Percentiles rank a stretch among this genome's conserved stretches.
These are phyloP conservation scores for Amylostereum areolatum DNA, from an alignment of 1,284 basidiomycete species.

Conservation along the genomic window DNA sequence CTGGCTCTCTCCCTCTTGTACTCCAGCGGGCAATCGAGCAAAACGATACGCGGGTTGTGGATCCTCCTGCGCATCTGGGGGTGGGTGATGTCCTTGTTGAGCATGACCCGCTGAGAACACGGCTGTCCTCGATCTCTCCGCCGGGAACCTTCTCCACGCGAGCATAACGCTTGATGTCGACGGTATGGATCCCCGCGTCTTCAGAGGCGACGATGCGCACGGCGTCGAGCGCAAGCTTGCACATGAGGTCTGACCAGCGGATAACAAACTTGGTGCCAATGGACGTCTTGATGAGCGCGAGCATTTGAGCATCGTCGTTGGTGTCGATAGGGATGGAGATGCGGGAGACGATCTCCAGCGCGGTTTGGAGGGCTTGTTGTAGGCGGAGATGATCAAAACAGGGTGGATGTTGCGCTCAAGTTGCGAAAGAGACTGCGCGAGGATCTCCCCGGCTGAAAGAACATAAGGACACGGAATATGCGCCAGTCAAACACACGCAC, in stretches of 20 bases:
- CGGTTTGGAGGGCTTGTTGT: slow-evolving; percentile 94
- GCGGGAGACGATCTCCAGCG: slow-evolving; percentile 80
- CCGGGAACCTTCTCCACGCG: slow-evolving; percentile 97
- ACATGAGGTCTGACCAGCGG: slow-evolving; percentile 98
- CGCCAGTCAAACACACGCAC: slow-evolving; percentile 35
- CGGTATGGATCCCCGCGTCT: slow-evolving; percentile 69
- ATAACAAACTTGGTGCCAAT: slow-evolving; percentile 99
- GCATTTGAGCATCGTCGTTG: slow-evolving; percentile 86
- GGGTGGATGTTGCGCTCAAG: slow-evolving; percentile 97
- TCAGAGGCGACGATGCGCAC: slow-evolving; percentile 79
- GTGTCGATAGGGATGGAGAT: slow-evolving; percentile 92
- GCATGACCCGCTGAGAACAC: slow-evolving; percentile 87
- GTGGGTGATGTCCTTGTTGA: slow-evolving; percentile 99
- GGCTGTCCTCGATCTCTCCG: slow-evolving; percentile 92
- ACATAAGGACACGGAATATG: neutral
- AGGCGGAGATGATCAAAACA: slow-evolving; percentile 97
- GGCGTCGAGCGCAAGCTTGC: slow-evolving; percentile 87
- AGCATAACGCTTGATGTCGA: slow-evolving; percentile 98
- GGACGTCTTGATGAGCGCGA: slow-evolving; percentile 94
- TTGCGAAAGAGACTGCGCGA: slow-evolving; percentile 90
- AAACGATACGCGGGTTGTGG: slow-evolving; percentile 82
- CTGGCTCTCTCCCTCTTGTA: slow-evolving; percentile 98
- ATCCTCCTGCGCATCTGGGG: slow-evolving; percentile 95
- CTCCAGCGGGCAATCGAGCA: slow-evolving; percentile 95
- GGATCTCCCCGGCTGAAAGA: slow-evolving; percentile 86